A percentile compares a stretch with the other conserved stretches of the same genome.
phyloP scores from a whole-genome alignment of 108 stramenopile species.

The Cafeteria roenbergensis region DNA sequence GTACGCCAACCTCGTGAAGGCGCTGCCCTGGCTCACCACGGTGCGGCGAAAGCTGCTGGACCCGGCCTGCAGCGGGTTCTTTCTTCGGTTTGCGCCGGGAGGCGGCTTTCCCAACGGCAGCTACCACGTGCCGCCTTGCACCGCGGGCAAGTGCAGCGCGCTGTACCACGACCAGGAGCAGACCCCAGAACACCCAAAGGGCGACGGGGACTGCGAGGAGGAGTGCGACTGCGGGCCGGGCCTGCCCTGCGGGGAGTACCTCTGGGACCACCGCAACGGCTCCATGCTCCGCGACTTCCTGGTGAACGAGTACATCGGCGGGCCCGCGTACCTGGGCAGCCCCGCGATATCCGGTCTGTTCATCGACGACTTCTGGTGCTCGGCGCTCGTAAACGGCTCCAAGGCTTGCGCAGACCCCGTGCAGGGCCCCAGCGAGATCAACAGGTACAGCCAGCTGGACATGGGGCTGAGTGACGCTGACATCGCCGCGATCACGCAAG shows the following conservation, averaged over 20 bases:
- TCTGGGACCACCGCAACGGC: slow-evolving; percentile 10
- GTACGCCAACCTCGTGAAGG: slow-evolving; percentile 14
- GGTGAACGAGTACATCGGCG: slow-evolving; percentile 5
- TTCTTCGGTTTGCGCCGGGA: background rate
- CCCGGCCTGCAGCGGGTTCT: slow-evolving; percentile 8
- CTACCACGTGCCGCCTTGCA: background rate
- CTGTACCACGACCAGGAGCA: slow-evolving; percentile 18
- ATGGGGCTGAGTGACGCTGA: too few relatives aligned
- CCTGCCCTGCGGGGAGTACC: slow-evolving; percentile 11
- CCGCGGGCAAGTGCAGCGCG: slow-evolving; percentile 2
- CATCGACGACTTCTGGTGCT: too few relatives aligned
- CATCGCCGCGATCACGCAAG: too few relatives aligned
- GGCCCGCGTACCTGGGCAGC: too few relatives aligned
- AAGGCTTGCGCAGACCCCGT: too few relatives aligned
- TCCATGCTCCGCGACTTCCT: background rate
- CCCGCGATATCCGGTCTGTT: too few relatives aligned
- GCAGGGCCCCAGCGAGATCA: too few relatives aligned
- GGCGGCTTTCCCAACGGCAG: background rate
- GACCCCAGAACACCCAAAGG: background rate
- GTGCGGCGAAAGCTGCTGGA: slow-evolving; percentile 8
- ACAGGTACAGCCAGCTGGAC: too few relatives aligned
- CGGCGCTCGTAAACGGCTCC: too few relatives aligned
- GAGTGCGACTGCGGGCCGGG: slow-evolving; percentile 11
- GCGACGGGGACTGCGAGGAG: slow-evolving; percentile 1
- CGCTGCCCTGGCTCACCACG: slow-evolving; percentile 6